Conservation (phyloP, 192 early-diverging fungal species). For the Entomortierella lignicola region DNA sequence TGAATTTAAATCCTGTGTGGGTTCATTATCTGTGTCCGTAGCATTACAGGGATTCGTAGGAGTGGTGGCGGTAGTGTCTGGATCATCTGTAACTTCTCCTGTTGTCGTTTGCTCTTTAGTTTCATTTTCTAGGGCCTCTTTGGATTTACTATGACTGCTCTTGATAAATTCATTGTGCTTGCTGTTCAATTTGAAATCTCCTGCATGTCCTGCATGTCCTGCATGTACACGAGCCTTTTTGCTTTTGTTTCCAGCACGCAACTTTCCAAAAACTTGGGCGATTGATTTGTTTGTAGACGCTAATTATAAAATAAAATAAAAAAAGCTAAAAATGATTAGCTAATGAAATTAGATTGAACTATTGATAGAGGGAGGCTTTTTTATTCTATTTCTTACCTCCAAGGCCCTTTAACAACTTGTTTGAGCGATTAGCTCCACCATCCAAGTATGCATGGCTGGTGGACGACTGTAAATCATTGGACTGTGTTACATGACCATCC, state of each 20-base stretch:
- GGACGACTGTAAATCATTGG: background rate
- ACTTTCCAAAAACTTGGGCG: constrained; percentile 29
- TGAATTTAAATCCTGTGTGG: background rate
- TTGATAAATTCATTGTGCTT: constrained; percentile 32
- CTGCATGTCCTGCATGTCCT: too few species aligned
- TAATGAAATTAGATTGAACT: too few species aligned
- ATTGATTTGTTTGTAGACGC: constrained; percentile 32
- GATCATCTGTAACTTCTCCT: too few species aligned
- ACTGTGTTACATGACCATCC: constrained; percentile 1
- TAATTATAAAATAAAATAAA: background rate
- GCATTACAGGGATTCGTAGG: too few species aligned
- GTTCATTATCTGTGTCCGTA: too few species aligned
- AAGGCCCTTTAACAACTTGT: constrained; percentile 17
- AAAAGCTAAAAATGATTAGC: background rate
- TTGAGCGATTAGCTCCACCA: background rate
- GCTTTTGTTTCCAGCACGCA: constrained; percentile 18
- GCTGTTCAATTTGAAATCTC: constrained; percentile 20
- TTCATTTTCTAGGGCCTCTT: background rate
- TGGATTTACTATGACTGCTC: constrained; percentile 1
- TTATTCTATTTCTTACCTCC: too few species aligned
- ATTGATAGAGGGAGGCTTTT: too few species aligned
- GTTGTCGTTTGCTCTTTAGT: background rate
- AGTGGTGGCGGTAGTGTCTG: too few species aligned
- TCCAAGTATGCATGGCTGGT: background rate
- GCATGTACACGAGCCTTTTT: constrained; percentile 20